A percentile compares a stretch with the other conserved stretches of the same genome.
Evolutionary conservation across 441 rosid genomes (phyloP).

Genomic region (Corymbia calophylla): DNA sequence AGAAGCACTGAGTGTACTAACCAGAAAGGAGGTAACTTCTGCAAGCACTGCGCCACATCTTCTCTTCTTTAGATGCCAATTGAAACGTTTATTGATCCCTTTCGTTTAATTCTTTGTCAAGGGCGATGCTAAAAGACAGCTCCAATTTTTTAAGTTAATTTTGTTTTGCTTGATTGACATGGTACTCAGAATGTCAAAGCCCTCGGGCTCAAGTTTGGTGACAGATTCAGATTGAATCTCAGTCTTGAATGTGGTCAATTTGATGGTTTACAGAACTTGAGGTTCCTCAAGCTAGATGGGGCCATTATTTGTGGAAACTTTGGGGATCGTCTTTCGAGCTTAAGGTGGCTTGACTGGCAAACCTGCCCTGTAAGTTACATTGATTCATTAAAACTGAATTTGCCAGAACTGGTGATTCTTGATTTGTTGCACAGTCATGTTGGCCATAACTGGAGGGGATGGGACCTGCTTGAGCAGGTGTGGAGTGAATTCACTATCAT

Average conservation of each 20-base stretch:
- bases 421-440: rapidly evolving
- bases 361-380: rapidly evolving
- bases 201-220: rapidly evolving
- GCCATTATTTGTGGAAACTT: rapidly evolving
- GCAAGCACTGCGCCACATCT: not conserved
- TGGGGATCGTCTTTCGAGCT: rapidly evolving
- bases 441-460: rapidly evolving
- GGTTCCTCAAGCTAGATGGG: rapidly evolving
- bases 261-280: not conserved
- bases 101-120: too few species aligned
- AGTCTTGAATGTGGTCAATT: rapidly evolving
- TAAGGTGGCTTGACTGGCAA: not conserved
- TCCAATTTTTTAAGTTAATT: too few species aligned
- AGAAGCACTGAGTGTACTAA: not conserved
- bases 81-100: rapidly evolving
- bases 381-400: too few species aligned
- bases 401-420: not conserved
- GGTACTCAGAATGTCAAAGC: not conserved
- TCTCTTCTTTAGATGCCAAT: not conserved
- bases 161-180: not conserved
- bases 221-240: rapidly evolving
- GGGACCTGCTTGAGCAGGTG: rapidly evolving
- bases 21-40: not conserved
- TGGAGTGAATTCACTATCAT: rapidly evolving
- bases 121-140: too few species aligned